A percentile compares a stretch with the other conserved stretches of the same genome.
phyloP scores from a whole-genome alignment of 1,284 basidiomycete genomes.

The Thelephora terrestris region DNA sequence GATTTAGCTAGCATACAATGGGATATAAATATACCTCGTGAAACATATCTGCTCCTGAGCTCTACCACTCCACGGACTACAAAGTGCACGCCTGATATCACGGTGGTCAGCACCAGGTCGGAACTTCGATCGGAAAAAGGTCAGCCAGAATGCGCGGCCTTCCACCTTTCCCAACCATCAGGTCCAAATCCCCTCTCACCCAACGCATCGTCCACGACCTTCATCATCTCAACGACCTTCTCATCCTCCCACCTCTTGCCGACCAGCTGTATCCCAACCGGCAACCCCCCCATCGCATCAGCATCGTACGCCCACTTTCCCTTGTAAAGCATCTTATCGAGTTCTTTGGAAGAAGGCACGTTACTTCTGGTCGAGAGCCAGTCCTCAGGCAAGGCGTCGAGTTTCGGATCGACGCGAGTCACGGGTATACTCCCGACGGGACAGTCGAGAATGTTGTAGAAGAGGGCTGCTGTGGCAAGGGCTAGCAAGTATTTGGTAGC shows the following conservation, averaged over 20 bases:
- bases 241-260: constrained; percentile 79
- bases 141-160: no score
- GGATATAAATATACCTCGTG: no score
- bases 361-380: background rate
- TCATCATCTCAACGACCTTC: constrained; percentile 77
- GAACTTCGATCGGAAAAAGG: no score
- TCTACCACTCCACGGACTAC: no score
- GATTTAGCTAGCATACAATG: no score
- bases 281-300: constrained; percentile 65
- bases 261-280: constrained; percentile 76
- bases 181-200: constrained; percentile 12
- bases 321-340: constrained; percentile 25
- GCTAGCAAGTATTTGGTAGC: background rate
- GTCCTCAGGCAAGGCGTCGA: constrained; percentile 15
- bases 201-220: constrained; percentile 59
- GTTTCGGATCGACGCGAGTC: constrained; percentile 25
- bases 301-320: constrained; percentile 45
- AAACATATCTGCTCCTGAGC: no score
- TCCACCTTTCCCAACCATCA: no score
- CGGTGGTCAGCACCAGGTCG: no score
- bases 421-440: constrained; percentile 36
- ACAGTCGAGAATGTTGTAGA: constrained; percentile 61
- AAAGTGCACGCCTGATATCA: no score
- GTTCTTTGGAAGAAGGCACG: background rate
- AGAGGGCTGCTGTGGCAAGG: constrained; percentile 18